Evolutionary conservation across 2,329 filamentous ascomycete genomes (phyloP), one percentile per base, ranked within the genome.

Genomic region (Penicillium concentricum): DNA sequence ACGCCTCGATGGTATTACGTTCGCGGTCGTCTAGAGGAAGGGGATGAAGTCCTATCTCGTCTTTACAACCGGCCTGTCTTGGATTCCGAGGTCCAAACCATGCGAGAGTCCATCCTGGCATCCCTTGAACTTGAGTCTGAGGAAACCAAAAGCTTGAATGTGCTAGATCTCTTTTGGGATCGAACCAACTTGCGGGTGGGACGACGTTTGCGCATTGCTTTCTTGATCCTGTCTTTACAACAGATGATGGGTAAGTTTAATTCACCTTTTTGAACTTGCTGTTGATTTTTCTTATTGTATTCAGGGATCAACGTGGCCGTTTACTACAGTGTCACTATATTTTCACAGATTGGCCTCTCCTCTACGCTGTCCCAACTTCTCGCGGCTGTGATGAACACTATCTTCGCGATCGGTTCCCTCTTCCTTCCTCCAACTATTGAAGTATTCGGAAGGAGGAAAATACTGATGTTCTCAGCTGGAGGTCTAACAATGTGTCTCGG

Each of bases 1-100:
- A 48, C 45, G 6, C 45, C 45, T 48, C 45, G 45, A 8, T 48
- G 45, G 45, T 48, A 48, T 35, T 48, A 48, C 34, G 32, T 30
- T 22, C 28, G 28, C 16, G 32, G 32, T 26, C 32, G 32, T 22
- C 28, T 37, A 35, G 32, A 48, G 13, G 28, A 48, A 37, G 45
- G 12, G n/a, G 45, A 48, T 13, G 13, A 35, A 7, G n/a, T 48
- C 6, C 15, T 48, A 34, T 28, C 45, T 30, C 45, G 45, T 12
- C 45, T 48, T 16, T 20, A 38, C 13, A 32, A 37, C 28, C 45
- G 16, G 18, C 32, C 45, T 13, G 15, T 35, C 2, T 16, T 48
- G n/a, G 18, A 37, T 28, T 22, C n/a, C 4, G 28, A 32, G 8
- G 45, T 48, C 5, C 45, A 48, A 15, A 16, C n/a, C 4, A 34